Conservation (phyloP, 2,329 filamentous ascomycete species). For the Botrytis sinoallii region DNA sequence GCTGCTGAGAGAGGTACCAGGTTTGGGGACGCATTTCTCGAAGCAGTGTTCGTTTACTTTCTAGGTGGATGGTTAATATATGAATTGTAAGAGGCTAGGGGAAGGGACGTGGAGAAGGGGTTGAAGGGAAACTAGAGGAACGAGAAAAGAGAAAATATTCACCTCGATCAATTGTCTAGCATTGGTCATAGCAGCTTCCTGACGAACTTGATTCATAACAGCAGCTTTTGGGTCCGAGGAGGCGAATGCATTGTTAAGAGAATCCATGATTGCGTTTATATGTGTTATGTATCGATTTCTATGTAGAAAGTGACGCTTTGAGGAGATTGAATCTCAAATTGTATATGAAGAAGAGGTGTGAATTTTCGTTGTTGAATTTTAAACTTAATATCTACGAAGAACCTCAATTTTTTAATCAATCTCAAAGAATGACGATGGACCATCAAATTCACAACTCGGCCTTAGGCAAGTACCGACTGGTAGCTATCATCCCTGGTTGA, state of each 20-base stretch:
- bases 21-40: conserved; percentile 70
- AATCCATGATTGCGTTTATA: conserved; percentile 6
- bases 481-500: background rate
- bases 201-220: conserved; percentile 53
- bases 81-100: conserved; percentile 38
- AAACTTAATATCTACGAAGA: background rate
- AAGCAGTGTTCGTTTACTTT: conserved; percentile 83
- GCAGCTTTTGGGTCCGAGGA: conserved; percentile 33
- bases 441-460: background rate
- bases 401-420: background rate
- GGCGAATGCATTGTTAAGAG: conserved; percentile 8
- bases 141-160: conserved; percentile 31
- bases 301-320: background rate
- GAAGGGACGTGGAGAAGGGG: conserved; percentile 20
- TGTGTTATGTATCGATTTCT: background rate
- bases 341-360: background rate
- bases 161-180: conserved; percentile 69
- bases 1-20: conserved; percentile 59
- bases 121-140: no score
- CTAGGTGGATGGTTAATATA: conserved; percentile 49
- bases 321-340: background rate
- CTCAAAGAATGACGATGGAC: background rate
- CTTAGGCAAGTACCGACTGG: conserved; percentile 4
- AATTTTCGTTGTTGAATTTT: background rate
- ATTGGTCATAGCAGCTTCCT: conserved; percentile 63